Percentiles rank a stretch among this genome's conserved stretches.
phyloP scores from a whole-genome alignment of 768 basidiomycete species.

The Russula sp. region DNA sequence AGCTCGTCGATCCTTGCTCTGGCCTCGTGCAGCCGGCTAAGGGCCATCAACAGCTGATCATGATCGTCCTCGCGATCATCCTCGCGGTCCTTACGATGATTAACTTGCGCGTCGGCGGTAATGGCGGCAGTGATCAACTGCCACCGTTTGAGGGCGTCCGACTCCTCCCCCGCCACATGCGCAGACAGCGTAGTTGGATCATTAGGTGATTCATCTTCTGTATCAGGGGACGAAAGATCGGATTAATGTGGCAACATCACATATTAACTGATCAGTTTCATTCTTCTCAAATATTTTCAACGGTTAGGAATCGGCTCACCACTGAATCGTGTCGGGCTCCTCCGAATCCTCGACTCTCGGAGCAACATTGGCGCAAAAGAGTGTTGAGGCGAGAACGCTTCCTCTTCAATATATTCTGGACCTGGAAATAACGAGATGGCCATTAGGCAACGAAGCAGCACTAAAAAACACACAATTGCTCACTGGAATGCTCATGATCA shows the following conservation, averaged over 20 bases:
- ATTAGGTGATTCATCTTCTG: not conserved
- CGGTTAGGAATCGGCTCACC: constrained; percentile 8
- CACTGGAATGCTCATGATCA: constrained; percentile 2
- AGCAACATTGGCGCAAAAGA: not conserved
- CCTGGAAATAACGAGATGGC: not conserved
- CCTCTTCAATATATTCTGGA: not conserved
- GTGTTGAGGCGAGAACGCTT: not conserved
- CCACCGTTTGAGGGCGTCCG: not conserved
- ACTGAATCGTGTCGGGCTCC: not conserved
- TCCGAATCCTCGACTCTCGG: not conserved
- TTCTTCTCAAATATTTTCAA: no score
- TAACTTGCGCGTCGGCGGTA: not conserved
- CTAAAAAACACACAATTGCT: not conserved
- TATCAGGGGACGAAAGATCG: not conserved
- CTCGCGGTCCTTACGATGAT: not conserved
- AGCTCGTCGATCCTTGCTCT: constrained; percentile 22
- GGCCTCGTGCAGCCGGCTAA: constrained; percentile 15
- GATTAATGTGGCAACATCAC: not conserved
- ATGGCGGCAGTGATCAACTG: not conserved
- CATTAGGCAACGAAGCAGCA: not conserved
- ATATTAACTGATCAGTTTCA: no score
- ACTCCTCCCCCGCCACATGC: not conserved
- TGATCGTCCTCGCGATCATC: not conserved
- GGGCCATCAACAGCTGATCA: constrained; percentile 13
- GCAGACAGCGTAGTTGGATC: not conserved